Base-by-base conservation (phyloP, 2,329 filamentous ascomycete genomes). In the Escovopsis weberi region DNA sequence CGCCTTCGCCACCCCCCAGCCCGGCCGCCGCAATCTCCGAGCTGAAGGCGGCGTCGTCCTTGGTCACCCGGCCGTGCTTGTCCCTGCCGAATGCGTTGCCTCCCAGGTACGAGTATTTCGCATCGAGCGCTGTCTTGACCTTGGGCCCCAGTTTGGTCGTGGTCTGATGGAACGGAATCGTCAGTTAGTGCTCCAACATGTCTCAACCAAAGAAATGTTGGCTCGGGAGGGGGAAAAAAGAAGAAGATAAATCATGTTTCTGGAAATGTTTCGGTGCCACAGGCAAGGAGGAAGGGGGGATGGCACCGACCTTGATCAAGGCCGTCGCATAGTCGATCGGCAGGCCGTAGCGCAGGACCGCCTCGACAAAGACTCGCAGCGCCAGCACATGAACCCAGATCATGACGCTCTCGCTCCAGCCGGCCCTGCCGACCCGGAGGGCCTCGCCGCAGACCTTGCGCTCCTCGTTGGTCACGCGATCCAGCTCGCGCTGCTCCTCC, bases 331-430 rank as follows among this genome's bases (percentile, higher is more conserved):
- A 98, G 53, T 93, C 84, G 49, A 95, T 66, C 39, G 91, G 91
- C 53, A 98, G 63, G 26, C 91, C 91, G 57, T 98, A 98, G 50
- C 91, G 78, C 57, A 98, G 68, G n/a, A 98, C 91, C 5, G 88
- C 94, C 71, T 98, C 91, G 18, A 98, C 91, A 62, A 96, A 98
- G 18, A 96, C 88, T 42, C 91, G 73, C 54, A 98, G 66, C 6
- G 88, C 84, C 55, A 96, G 70, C 26, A 94, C 83, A 58, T 98
- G 91, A 40, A 94, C 75, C 86, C 88, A 94, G 42, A 89, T 82
- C 85, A 94, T 94, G 50, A 94, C 86, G 48, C 82, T 82, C 66
- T 98, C 91, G 57, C 86, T 89, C 78, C 91, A 98, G 12, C 86
- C 87, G n/a, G 86, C 94, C 48, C 88, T 73, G 12, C 82, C 85